Evolutionary conservation across 2,329 filamentous ascomycete species (phyloP).

Genomic region (Tolypocladium tropicale): DNA sequence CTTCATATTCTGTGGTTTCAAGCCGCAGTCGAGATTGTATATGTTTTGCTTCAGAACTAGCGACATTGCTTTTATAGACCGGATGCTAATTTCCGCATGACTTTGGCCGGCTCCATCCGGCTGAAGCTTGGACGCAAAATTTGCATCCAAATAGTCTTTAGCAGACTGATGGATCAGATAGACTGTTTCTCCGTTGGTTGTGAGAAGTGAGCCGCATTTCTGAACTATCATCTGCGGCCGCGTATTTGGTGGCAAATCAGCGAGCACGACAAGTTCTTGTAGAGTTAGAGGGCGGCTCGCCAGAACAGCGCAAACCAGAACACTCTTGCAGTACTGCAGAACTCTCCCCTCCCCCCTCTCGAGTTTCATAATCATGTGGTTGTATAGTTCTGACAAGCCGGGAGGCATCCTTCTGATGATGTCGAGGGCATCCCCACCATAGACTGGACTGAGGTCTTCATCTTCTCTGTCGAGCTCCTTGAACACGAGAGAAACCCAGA

Average conservation of each 20-base stretch:
- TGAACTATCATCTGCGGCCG: neutral
- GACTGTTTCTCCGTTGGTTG: neutral
- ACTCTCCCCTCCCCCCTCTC: neutral
- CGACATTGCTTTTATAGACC: conserved; percentile 21
- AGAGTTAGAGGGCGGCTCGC: neutral
- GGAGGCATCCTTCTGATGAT: neutral
- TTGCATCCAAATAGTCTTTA: neutral
- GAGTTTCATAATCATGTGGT: neutral
- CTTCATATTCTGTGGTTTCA: conserved; percentile 2
- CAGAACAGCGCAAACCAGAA: neutral
- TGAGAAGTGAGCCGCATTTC: neutral
- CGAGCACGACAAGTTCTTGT: neutral
- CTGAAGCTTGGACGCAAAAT: conserved; percentile 12
- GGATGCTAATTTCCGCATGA: conserved; percentile 21
- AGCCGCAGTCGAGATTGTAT: conserved; percentile 15
- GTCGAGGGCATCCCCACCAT: neutral
- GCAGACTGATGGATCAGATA: neutral
- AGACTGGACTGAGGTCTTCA: no score
- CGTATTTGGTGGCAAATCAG: neutral
- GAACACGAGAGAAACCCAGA: neutral
- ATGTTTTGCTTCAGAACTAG: conserved; percentile 22
- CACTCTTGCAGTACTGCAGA: neutral
- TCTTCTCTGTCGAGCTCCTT: neutral
- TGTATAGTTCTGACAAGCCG: neutral
- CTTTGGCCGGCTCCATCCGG: conserved; percentile 10